Base-by-base conservation (phyloP, 2,329 filamentous ascomycete species). In the Phyllosticta citrichinensis region DNA sequence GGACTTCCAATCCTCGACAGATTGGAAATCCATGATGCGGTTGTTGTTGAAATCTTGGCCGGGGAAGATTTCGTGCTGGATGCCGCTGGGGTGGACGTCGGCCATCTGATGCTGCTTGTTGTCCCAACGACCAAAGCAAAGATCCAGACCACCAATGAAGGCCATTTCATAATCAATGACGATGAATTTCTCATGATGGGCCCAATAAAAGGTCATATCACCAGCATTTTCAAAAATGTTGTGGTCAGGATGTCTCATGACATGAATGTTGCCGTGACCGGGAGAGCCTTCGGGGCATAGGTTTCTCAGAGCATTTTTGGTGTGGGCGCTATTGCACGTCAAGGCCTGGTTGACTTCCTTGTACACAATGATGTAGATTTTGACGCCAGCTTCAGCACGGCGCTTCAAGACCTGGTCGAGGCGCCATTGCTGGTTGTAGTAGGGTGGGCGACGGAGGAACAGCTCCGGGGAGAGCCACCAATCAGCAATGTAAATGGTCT, bases 1-100 rank as follows among this genome's bases (percentile, higher is more conserved):
- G 56, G 87, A 84, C 73, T 94, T 91, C 93, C 93, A 97, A 70
- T 97, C 87, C 30, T 89, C 74, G 1, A 97, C 94, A 33, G 87
- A 88, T 67, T 97, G 82, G 72, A 97, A 99, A 69, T 99, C 94
- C 87, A 96, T 89, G 67, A 97, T 87, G 47, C 93, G 85, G 72
- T 96, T 97, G 74, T 97, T 97, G 75, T 97, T 97, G 79, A 95
- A 97, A 69, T 99, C 94, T 70, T 99, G 94, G 0, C 94, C 94
- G 0, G 94, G 92, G 81, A 91, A 99, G 20, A 97, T 80, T 73
- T 97, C 92, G 60, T 92, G 84, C 14, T 83, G 79, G 19, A 96
- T 83, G 20, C 89, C 89, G 52, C 87, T 86, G 0, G 93, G 93
- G 71, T 97, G 92, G 0, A 92, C 86, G 72, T 97, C 94, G 0